These are phyloP conservation scores for Penicilliopsis zonata DNA, from an alignment of 495 filamentous ascomycete species.

Conservation along the genomic window DNA sequence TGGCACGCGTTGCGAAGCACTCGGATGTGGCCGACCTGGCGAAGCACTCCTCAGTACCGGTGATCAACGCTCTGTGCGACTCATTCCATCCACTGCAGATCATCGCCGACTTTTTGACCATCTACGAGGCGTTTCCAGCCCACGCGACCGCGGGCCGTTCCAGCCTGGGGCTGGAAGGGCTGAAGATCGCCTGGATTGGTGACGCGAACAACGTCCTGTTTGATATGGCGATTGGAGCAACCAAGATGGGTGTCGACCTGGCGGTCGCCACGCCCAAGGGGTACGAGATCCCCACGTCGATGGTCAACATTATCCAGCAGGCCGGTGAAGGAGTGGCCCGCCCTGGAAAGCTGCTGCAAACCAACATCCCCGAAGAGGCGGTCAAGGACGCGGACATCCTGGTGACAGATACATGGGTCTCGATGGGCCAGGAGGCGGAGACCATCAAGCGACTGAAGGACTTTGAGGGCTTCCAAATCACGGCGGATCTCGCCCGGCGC, in stretches of 20 bases:
- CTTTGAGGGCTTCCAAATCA: conserved; percentile 87
- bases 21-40: conserved; percentile 69
- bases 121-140: conserved; percentile 60
- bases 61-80: conserved; percentile 89
- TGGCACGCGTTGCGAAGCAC: conserved; percentile 80
- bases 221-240: conserved; percentile 74
- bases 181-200: conserved; percentile 91
- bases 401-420: conserved; percentile 94
- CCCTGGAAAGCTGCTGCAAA: conserved; percentile 61
- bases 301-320: conserved; percentile 54
- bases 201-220: conserved; percentile 96
- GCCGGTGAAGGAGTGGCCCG: conserved; percentile 41
- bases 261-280: conserved; percentile 74
- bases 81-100: conserved; percentile 86
- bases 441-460: conserved; percentile 59
- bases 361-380: conserved; percentile 72
- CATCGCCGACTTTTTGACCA: conserved; percentile 84
- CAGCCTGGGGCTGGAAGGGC: conserved; percentile 59
- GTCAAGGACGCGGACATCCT: conserved; percentile 81
- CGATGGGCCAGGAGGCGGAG: conserved; percentile 93
- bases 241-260: conserved; percentile 78
- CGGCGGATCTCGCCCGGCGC: conserved; percentile 61
- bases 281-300: conserved; percentile 62
- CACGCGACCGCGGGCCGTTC: conserved; percentile 23
- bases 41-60: conserved; percentile 69